A percentile compares a stretch with the other conserved stretches of the same genome.
Evolutionary conservation across 352 stramenopile genomes (phyloP).

Genomic region (Globisporangium yorkense): DNA sequence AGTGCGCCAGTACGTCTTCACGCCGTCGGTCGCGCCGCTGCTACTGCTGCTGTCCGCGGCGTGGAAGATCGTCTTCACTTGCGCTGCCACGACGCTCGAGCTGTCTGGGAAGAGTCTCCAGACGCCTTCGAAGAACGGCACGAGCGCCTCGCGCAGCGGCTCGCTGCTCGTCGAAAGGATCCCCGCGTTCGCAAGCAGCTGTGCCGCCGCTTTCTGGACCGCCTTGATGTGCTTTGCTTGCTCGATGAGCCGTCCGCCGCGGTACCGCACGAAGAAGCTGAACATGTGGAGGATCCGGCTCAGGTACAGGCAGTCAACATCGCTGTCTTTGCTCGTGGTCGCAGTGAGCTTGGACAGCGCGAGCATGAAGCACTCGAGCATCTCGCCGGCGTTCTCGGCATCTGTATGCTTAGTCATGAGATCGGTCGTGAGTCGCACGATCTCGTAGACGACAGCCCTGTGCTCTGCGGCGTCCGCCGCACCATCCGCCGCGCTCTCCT

Average conservation of each 20-base stretch:
- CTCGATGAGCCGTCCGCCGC: constrained; percentile 44
- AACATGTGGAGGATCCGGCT: constrained; percentile 59
- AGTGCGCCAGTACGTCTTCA: constrained; percentile 37
- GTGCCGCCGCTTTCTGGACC: constrained; percentile 39
- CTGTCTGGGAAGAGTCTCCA: constrained; percentile 60
- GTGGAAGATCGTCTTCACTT: constrained; percentile 47
- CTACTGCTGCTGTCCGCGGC: constrained; percentile 10
- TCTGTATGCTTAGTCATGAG: constrained; percentile 80
- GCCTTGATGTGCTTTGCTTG: constrained; percentile 21
- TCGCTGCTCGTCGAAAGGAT: constrained; percentile 35
- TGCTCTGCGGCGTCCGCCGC: constrained; percentile 9
- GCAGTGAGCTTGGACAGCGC: constrained; percentile 50
- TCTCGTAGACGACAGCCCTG: constrained; percentile 48
- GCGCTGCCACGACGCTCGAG: constrained; percentile 21
- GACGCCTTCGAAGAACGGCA: constrained; percentile 50
- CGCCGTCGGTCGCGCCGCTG: constrained; percentile 1
- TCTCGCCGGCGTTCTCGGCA: constrained; percentile 42
- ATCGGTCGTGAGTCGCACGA: constrained; percentile 59
- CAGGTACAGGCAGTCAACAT: constrained; percentile 58
- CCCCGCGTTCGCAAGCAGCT: constrained; percentile 34
- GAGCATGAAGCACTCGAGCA: constrained; percentile 63
- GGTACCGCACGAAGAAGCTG: constrained; percentile 48
- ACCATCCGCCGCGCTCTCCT: constrained; percentile 6
- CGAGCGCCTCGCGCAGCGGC: constrained; percentile 33
- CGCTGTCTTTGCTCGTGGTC: constrained; percentile 20